Conservation (phyloP, 164 flowering plant genomes). For the Buxus sempervirens region DNA sequence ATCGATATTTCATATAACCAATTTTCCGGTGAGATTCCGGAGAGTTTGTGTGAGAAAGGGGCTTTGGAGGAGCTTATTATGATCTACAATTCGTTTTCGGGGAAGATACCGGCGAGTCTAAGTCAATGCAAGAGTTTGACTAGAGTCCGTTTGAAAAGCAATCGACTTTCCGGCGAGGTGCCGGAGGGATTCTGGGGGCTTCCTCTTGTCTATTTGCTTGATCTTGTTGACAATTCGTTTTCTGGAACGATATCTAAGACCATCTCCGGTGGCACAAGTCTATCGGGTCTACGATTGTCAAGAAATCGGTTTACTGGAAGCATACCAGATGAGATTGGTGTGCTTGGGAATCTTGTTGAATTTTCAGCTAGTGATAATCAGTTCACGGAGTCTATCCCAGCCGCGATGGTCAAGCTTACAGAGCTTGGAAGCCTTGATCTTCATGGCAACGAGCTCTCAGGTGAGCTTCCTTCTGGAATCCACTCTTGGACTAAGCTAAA, state of each 20-base stretch:
- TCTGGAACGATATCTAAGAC: constrained; percentile 42
- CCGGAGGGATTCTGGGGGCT: constrained; percentile 68
- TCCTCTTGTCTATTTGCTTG: constrained; percentile 50
- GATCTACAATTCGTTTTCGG: constrained; percentile 50
- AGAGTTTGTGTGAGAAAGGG: constrained; percentile 40
- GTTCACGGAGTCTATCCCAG: constrained; percentile 41
- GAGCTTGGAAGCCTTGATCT: constrained; percentile 51
- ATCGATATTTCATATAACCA: constrained; percentile 52
- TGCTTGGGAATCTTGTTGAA: constrained; percentile 29
- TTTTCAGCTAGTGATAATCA: constrained; percentile 38
- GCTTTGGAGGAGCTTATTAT: constrained; percentile 45
- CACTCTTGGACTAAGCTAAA: constrained; percentile 48
- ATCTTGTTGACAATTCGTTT: constrained; percentile 43
- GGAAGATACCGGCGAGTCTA: constrained; percentile 44
- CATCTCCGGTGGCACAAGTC: constrained; percentile 43
- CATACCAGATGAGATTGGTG: constrained; percentile 59
- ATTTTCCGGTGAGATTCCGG: constrained; percentile 52
- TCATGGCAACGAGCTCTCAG: constrained; percentile 43
- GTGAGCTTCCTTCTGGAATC: constrained; percentile 46
- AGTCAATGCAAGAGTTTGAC: constrained; percentile 43
- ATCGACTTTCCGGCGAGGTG: constrained; percentile 53
- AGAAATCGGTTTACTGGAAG: constrained; percentile 43
- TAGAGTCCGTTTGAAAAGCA: constrained; percentile 47
- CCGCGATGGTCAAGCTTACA: constrained; percentile 33
- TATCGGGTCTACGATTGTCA: constrained; percentile 39